These are phyloP conservation scores for Monosporascus sp. DNA, from an alignment of 2,329 filamentous ascomycete species.

Conservation along the genomic window DNA sequence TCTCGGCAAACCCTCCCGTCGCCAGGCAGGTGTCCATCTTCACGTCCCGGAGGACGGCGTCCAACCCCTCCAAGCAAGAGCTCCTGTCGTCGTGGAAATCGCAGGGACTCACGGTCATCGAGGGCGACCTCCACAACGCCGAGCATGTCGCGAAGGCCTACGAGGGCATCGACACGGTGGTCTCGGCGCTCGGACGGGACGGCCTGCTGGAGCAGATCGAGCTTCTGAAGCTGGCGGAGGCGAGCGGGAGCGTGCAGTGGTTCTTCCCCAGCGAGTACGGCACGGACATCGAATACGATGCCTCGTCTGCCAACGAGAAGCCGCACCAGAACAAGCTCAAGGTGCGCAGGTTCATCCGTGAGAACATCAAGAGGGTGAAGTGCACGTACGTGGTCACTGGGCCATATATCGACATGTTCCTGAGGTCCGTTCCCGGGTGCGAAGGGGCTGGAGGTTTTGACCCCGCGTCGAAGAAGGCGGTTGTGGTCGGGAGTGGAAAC, in stretches of 20 bases:
- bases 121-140: constrained; percentile 46
- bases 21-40: constrained; percentile 38
- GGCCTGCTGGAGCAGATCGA: constrained; percentile 48
- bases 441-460: constrained; percentile 53
- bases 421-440: constrained; percentile 33
- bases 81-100: constrained; percentile 35
- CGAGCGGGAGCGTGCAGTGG: constrained; percentile 40
- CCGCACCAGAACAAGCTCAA: constrained; percentile 59
- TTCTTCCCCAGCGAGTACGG: constrained; percentile 58
- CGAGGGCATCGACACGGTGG: constrained; percentile 48
- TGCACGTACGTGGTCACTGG: constrained; percentile 59
- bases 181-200: constrained; percentile 54
- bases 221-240: constrained; percentile 48
- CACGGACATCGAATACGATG: constrained; percentile 51
- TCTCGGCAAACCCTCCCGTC: constrained; percentile 25
- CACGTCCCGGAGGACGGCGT: constrained; percentile 46
- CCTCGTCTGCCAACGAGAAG: constrained; percentile 46
- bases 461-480: constrained; percentile 48
- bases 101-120: constrained; percentile 47
- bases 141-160: constrained; percentile 48
- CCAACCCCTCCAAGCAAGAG: constrained; percentile 36
- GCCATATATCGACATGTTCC: constrained; percentile 52
- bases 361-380: constrained; percentile 39
- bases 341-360: constrained; percentile 48
- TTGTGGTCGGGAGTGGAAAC: constrained; percentile 56